Evolutionary conservation across 768 basidiomycete genomes (phyloP).

Genomic region (Podaxis pistillaris): DNA sequence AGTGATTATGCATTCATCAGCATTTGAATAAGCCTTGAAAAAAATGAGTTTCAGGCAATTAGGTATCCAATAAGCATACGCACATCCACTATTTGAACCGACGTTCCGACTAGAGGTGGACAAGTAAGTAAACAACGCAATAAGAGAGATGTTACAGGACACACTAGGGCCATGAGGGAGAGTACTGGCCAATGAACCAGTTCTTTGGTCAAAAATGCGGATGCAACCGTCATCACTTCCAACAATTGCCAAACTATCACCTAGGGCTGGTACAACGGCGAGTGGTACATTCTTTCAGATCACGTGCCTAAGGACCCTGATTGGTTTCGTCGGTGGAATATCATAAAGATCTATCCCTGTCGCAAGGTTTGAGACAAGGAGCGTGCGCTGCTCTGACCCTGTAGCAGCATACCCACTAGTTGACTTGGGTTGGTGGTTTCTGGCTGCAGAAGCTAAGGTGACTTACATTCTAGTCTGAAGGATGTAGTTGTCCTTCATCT

Average conservation of each 20-base stretch:
- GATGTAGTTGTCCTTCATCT: neutral
- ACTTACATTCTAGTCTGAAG: slow-evolving; percentile 1
- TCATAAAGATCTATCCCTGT: slow-evolving; percentile 2
- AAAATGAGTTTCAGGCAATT: neutral
- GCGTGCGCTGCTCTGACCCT: neutral
- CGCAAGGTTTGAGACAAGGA: neutral
- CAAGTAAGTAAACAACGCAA: neutral
- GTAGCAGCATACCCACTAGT: neutral
- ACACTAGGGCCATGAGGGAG: neutral
- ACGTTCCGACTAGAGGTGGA: neutral
- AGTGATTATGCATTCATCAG: neutral
- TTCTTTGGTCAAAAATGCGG: neutral
- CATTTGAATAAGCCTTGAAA: neutral
- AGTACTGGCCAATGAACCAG: neutral
- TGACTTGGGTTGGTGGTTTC: neutral
- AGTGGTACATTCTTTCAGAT: neutral
- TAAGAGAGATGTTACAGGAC: neutral
- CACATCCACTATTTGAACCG: neutral
- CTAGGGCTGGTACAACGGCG: neutral
- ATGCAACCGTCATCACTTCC: neutral
- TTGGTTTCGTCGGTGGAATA: neutral
- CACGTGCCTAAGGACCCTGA: neutral
- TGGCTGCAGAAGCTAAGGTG: neutral
- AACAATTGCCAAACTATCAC: neutral
- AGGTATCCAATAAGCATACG: neutral